These are phyloP conservation scores for Aspergillus avenaceus DNA, from an alignment of 495 filamentous ascomycete species.

Conservation along the genomic window DNA sequence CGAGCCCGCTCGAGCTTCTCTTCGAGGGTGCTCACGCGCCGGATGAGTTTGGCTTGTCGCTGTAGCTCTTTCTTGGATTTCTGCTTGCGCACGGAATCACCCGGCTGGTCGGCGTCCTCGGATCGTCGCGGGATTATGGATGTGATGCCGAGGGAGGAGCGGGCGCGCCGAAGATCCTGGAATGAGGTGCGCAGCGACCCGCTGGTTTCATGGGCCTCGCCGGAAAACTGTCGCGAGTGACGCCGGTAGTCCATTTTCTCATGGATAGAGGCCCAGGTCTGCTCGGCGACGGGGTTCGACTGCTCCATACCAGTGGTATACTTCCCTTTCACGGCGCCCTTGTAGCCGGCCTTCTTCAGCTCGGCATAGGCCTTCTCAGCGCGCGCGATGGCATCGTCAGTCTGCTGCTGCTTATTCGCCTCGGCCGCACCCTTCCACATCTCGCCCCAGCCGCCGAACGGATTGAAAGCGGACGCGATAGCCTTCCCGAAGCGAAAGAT, in stretches of 20 bases:
- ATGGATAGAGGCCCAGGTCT: slow-evolving; percentile 38
- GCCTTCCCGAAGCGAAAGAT: slow-evolving; percentile 59
- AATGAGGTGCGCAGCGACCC: slow-evolving; percentile 34
- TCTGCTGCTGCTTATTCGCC: slow-evolving; percentile 20
- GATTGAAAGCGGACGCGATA: slow-evolving; percentile 52
- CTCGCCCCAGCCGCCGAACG: slow-evolving; percentile 43
- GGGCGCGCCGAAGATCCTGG: slow-evolving; percentile 35
- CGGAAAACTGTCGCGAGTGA: slow-evolving; percentile 22
- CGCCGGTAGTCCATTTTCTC: slow-evolving; percentile 29
- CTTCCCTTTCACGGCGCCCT: slow-evolving; percentile 41
- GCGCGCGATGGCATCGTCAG: slow-evolving; percentile 41
- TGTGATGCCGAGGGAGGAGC: slow-evolving; percentile 26
- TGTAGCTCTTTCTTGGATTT: slow-evolving; percentile 58
- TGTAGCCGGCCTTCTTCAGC: slow-evolving; percentile 56
- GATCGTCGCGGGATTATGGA: slow-evolving; percentile 23
- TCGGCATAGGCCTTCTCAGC: slow-evolving; percentile 57
- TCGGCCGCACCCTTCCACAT: slow-evolving; percentile 27
- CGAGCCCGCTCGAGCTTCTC: slow-evolving; percentile 55
- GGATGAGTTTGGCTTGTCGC: slow-evolving; percentile 57
- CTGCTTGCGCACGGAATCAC: slow-evolving; percentile 42
- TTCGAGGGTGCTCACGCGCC: slow-evolving; percentile 64
- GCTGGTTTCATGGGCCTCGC: slow-evolving; percentile 16
- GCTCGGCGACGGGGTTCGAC: slow-evolving; percentile 21
- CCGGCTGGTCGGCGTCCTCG: slow-evolving; percentile 23
- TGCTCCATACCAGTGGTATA: slow-evolving; percentile 22